phyloP scores from a whole-genome alignment of 169 alveolate genomes.

The Cryptosporidium meleagridis region DNA sequence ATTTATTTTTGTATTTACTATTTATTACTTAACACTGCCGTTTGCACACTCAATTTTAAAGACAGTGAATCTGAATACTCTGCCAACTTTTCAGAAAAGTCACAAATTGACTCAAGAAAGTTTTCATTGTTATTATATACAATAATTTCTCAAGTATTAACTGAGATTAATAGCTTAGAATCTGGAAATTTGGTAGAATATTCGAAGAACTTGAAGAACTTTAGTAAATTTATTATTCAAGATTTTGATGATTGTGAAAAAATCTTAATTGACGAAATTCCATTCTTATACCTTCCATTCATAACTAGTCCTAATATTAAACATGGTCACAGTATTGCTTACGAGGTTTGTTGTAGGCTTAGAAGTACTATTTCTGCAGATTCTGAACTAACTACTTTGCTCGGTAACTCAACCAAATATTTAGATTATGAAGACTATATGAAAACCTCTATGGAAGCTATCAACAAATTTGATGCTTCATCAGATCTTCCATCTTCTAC shows the following conservation, averaged over 20 bases:
- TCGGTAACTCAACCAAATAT: conserved; percentile 37
- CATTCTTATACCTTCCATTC: conserved; percentile 3
- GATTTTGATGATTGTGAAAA: conserved; percentile 59
- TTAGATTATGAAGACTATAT: conserved; percentile 28
- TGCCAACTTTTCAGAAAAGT: not conserved
- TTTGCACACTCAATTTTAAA: not conserved
- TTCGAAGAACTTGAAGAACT: not conserved
- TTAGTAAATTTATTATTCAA: not conserved
- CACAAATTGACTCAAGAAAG: not conserved
- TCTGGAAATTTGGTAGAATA: not conserved
- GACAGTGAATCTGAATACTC: conserved; percentile 4
- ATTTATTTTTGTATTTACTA: not conserved
- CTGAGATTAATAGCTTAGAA: not conserved
- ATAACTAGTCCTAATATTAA: not conserved
- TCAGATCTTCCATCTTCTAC: not conserved
- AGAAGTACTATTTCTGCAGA: conserved; percentile 30
- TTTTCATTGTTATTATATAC: conserved; percentile 21
- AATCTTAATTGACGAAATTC: not conserved
- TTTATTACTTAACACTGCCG: not conserved
- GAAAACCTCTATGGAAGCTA: conserved; percentile 44
- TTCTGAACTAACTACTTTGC: conserved; percentile 9
- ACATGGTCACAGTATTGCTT: conserved; percentile 24
- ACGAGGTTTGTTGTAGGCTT: conserved; percentile 46
- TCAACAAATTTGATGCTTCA: conserved; percentile 10
- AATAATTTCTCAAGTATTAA: conserved; percentile 6